Evolutionary conservation across 2,329 filamentous ascomycete species (phyloP), one percentile per base, ranked within the genome.

Genomic region (Ophiostoma ips): DNA sequence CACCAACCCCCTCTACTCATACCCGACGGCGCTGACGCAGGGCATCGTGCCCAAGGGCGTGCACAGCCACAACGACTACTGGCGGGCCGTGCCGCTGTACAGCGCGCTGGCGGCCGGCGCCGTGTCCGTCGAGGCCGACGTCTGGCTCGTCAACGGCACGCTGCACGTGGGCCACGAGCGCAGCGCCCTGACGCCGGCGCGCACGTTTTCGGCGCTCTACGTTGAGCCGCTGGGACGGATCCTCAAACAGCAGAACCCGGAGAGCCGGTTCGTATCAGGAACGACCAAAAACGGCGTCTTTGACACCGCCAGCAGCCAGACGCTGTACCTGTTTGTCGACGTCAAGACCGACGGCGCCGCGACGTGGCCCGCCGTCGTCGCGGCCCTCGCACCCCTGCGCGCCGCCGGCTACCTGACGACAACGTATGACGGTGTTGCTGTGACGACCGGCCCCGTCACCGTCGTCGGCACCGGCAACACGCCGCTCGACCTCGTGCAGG

Each of bases 321-420:
- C 43, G n/a, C 43, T 45, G n/a, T 45, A 45, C 43, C 43, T 45
- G 28, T 45, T 45, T 45, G 43, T 45, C 43, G 43, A 45, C 30
- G 24, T 45, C 43, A 45, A 45, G 43, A 45, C 43, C 28, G 43
- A 45, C 30, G 43, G 43, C 43, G 28, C 43, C 3, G 16, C 43
- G 15, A 34, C 43, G 10, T 45, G 43, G 43, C 43, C 43, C 28
- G 43, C 31, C 16, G 43, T 45, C 6, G 11, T 45, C 16, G 43
- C 31, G 28, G 30, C 43, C 30, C 43, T 45, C 10, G 18, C 31
- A n/a, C 43, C 43, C 43, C 43, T 45, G 43, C 28, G 43, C 28
- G 43, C 31, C 28, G 43, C 43, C 30, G 43, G 43, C 43, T 45
- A 33, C 43, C 43, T 45, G 28, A 33, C 43, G 43, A 45, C n/a